phyloP scores from a whole-genome alignment of 306 rosid genomes.

The Cicer yamashitae region DNA sequence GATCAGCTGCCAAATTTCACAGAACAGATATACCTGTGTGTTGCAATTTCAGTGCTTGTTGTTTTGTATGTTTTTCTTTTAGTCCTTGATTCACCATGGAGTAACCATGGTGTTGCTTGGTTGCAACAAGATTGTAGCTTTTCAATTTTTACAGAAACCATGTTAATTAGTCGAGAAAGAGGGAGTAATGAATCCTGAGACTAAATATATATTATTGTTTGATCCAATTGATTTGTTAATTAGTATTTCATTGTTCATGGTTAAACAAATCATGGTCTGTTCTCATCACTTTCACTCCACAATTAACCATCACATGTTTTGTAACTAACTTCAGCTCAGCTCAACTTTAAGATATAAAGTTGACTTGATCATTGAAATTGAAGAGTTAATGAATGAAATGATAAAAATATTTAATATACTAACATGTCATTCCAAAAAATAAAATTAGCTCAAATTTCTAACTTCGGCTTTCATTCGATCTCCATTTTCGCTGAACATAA shows the following conservation, averaged over 20 bases:
- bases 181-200: background rate
- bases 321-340: too few relatives aligned
- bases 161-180: background rate
- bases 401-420: too few relatives aligned
- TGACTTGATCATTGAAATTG: too few relatives aligned
- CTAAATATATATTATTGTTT: background rate
- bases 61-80: slow-evolving; percentile 36
- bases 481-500: background rate
- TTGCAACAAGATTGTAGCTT: slow-evolving; percentile 42
- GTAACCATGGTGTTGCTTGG: slow-evolving; percentile 35
- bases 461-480: background rate
- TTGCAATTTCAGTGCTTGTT: slow-evolving; percentile 42
- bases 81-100: slow-evolving; percentile 50
- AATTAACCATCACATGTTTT: background rate
- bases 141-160: slow-evolving; percentile 13
- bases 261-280: background rate
- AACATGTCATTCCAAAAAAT: too few relatives aligned
- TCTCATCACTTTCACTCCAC: background rate
- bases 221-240: background rate
- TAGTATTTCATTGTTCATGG: background rate
- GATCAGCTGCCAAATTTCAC: background rate
- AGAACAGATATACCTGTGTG: slow-evolving; percentile 15
- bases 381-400: too few relatives aligned
- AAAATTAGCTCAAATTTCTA: background rate
- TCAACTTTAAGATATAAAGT: too few relatives aligned